Evolutionary conservation across 495 filamentous ascomycete genomes (phyloP).

Genomic region (Platismatia glauca): DNA sequence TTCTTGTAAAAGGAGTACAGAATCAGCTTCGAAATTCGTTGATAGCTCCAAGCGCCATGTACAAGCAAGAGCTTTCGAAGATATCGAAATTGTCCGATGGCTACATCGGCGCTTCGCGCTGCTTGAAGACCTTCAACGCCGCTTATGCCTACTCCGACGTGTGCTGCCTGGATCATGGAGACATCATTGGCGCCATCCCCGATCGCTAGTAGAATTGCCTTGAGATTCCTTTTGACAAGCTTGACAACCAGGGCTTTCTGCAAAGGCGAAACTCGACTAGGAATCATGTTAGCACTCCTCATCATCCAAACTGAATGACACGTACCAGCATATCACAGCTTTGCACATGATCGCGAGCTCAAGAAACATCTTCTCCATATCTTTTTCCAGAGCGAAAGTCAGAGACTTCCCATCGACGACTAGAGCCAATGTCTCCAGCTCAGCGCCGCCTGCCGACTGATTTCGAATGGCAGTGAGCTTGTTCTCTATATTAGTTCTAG

Average conservation of each 20-base stretch:
- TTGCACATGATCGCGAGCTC: slow-evolving; percentile 95
- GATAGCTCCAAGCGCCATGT: slow-evolving; percentile 96
- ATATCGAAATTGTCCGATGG: slow-evolving; percentile 94
- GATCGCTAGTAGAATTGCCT: slow-evolving; percentile 87
- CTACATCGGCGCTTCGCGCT: slow-evolving; percentile 88
- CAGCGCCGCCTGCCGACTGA: slow-evolving; percentile 61
- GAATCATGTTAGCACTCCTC: slow-evolving; percentile 15
- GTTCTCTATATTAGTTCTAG: slow-evolving; percentile 78
- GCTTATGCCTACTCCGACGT: slow-evolving; percentile 96
- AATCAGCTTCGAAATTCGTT: slow-evolving; percentile 91
- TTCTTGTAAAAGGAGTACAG: slow-evolving; percentile 99
- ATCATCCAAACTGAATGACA: slow-evolving; percentile 3
- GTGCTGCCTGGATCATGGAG: slow-evolving; percentile 98
- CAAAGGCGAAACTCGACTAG: slow-evolving; percentile 87
- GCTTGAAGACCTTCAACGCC: slow-evolving; percentile 98
- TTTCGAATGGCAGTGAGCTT: slow-evolving; percentile 80
- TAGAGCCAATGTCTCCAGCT: slow-evolving; percentile 84
- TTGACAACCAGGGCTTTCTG: slow-evolving; percentile 99
- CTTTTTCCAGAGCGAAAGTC: slow-evolving; percentile 87
- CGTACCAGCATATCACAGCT: slow-evolving; percentile 90
- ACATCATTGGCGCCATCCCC: slow-evolving; percentile 98
- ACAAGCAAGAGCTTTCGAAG: slow-evolving; percentile 91
- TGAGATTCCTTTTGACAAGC: slow-evolving; percentile 91
- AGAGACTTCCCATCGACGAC: slow-evolving; percentile 94
- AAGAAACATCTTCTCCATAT: slow-evolving; percentile 86